Conservation (phyloP, 768 basidiomycete species). For the Phanerochaete carnosa region DNA sequence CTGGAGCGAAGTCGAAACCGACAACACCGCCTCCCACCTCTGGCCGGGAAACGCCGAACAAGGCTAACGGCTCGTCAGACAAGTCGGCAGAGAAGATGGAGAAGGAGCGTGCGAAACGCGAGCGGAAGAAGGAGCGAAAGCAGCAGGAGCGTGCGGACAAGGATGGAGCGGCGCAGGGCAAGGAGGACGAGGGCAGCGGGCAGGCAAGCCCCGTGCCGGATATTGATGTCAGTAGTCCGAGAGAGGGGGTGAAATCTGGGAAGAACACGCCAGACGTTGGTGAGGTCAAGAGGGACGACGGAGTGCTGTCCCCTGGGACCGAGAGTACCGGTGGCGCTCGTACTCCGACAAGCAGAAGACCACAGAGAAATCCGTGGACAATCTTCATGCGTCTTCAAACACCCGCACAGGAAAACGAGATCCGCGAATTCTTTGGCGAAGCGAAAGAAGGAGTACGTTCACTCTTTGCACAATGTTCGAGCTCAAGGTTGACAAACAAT, state of each 20-base stretch:
- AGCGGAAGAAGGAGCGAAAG: conserved; percentile 63
- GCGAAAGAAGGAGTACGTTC: conserved; percentile 61
- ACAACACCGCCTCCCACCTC: conserved; percentile 26
- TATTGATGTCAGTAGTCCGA: conserved; percentile 14
- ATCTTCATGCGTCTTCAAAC: conserved; percentile 71
- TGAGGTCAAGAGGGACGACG: conserved; percentile 18
- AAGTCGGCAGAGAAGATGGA: conserved; percentile 46
- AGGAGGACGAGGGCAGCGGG: conserved; percentile 26
- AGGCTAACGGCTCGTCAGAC: conserved; percentile 34
- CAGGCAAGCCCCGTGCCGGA: conserved; percentile 17
- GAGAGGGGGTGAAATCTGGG: conserved; percentile 29
- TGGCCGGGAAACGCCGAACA: conserved; percentile 29
- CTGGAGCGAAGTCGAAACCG: conserved; percentile 17
- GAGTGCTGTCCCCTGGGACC: conserved; percentile 29
- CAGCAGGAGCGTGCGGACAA: conserved; percentile 47
- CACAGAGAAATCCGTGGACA: conserved; percentile 76
- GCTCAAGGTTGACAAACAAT: background rate
- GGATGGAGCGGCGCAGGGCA: conserved; percentile 33
- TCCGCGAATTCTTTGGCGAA: conserved; percentile 76
- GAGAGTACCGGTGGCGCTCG: conserved; percentile 63
- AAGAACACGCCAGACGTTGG: conserved; percentile 33
- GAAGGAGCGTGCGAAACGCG: conserved; percentile 54
- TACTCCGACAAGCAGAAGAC: conserved; percentile 67
- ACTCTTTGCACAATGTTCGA: background rate
- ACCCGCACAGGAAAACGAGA: conserved; percentile 55